These are phyloP conservation scores for Periconia sp. DNA, from an alignment of 2,329 filamentous ascomycete genomes.

Conservation along the genomic window DNA sequence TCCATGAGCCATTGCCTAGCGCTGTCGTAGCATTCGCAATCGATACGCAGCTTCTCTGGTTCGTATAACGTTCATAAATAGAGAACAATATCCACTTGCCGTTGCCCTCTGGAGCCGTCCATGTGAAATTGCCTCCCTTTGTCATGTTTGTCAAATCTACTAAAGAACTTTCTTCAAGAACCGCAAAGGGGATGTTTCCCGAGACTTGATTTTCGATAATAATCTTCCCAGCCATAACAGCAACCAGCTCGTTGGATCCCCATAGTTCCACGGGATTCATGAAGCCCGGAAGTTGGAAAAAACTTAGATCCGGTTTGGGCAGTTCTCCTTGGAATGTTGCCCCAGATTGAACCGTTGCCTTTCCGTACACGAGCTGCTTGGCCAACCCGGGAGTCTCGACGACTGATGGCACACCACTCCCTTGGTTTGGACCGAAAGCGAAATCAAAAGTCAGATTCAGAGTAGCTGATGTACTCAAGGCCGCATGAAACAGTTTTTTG, in stretches of 20 bases:
- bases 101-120: slow-evolving; percentile 14
- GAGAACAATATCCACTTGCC: slow-evolving; percentile 17
- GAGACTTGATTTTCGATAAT: background rate
- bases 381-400: slow-evolving; percentile 14
- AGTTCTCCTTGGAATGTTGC: slow-evolving; percentile 10
- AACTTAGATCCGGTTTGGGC: slow-evolving; percentile 10
- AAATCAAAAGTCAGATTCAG: slow-evolving; percentile 49
- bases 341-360: slow-evolving; percentile 8
- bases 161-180: slow-evolving; percentile 14
- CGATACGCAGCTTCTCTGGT: slow-evolving; percentile 15
- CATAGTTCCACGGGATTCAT: slow-evolving; percentile 20
- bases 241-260: slow-evolving; percentile 13
- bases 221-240: slow-evolving; percentile 14
- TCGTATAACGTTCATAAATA: slow-evolving; percentile 21
- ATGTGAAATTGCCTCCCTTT: slow-evolving; percentile 8
- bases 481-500: slow-evolving; percentile 25
- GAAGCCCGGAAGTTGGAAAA: slow-evolving; percentile 7
- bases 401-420: slow-evolving; percentile 49
- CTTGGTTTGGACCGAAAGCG: slow-evolving; percentile 51
- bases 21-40: slow-evolving; percentile 24
- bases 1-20: slow-evolving; percentile 37
- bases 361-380: slow-evolving; percentile 14
- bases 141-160: slow-evolving; percentile 17
- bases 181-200: too few species aligned
- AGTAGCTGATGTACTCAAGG: slow-evolving; percentile 38